Evolutionary conservation across 306 rosid genomes (phyloP).

Genomic region (Citrullus mucosospermus): DNA sequence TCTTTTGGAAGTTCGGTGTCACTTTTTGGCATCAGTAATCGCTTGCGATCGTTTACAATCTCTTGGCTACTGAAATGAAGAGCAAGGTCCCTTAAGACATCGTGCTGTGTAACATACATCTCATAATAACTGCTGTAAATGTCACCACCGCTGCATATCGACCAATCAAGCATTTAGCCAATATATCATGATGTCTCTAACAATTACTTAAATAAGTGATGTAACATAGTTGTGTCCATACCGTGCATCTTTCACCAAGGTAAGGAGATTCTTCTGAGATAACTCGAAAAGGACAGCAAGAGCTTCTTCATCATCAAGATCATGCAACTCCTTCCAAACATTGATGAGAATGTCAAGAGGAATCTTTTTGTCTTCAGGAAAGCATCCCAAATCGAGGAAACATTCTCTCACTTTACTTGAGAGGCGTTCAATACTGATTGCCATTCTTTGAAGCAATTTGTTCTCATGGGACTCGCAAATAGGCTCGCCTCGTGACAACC

Average conservation of each 20-base stretch:
- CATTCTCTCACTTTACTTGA: constrained; percentile 49
- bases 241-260: constrained; percentile 65
- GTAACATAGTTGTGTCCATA: constrained; percentile 11
- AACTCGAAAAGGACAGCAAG: constrained; percentile 71
- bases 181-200: neutral
- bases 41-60: constrained; percentile 25
- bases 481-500: constrained; percentile 60
- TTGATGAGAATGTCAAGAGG: constrained; percentile 77
- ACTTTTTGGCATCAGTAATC: constrained; percentile 74
- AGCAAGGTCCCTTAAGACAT: constrained; percentile 76
- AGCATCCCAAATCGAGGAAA: constrained; percentile 70
- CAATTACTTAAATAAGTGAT: neutral
- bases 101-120: constrained; percentile 72
- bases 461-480: constrained; percentile 61
- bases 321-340: constrained; percentile 78
- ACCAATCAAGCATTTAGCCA: constrained; percentile 8
- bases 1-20: constrained; percentile 55
- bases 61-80: constrained; percentile 41
- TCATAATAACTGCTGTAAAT: constrained; percentile 63
- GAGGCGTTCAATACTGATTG: constrained; percentile 39
- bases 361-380: constrained; percentile 79
- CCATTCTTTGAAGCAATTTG: constrained; percentile 59
- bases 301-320: constrained; percentile 52
- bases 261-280: constrained; percentile 70
- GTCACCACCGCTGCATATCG: constrained; percentile 48